Evolutionary conservation across 176 grass and related monocot genomes (phyloP).

Genomic region (Oryza officinalis): DNA sequence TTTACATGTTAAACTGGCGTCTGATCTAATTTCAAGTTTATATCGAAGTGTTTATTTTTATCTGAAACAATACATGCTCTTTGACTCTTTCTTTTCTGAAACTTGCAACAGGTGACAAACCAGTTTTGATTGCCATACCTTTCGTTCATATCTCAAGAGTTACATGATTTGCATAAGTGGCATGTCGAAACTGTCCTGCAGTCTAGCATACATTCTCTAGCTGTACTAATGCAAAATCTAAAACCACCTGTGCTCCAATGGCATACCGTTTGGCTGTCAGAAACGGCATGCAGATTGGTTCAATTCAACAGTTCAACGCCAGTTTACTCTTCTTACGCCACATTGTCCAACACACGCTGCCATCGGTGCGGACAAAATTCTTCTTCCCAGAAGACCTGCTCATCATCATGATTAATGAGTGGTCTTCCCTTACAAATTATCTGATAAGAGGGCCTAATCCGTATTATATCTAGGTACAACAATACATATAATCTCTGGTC

Average conservation of each 20-base stretch:
- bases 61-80: too few relatives aligned
- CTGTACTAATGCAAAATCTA: background rate
- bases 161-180: background rate
- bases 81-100: too few relatives aligned
- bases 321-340: conserved; percentile 31
- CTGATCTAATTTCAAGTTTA: background rate
- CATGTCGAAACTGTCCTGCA: background rate
- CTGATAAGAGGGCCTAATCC: background rate
- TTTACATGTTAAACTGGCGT: background rate
- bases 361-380: conserved; percentile 30
- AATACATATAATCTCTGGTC: background rate
- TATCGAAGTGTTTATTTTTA: background rate
- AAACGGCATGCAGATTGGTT: background rate
- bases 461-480: background rate
- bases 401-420: too few relatives aligned
- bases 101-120: background rate
- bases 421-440: background rate
- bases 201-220: background rate
- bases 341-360: conserved; percentile 6
- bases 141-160: background rate
- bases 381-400: background rate
- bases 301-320: background rate
- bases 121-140: background rate
- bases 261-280: background rate
- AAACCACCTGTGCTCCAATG: conserved; percentile 23